Evolutionary conservation across 306 rosid genomes (phyloP).

Genomic region (Astragalus glycyphyllos): DNA sequence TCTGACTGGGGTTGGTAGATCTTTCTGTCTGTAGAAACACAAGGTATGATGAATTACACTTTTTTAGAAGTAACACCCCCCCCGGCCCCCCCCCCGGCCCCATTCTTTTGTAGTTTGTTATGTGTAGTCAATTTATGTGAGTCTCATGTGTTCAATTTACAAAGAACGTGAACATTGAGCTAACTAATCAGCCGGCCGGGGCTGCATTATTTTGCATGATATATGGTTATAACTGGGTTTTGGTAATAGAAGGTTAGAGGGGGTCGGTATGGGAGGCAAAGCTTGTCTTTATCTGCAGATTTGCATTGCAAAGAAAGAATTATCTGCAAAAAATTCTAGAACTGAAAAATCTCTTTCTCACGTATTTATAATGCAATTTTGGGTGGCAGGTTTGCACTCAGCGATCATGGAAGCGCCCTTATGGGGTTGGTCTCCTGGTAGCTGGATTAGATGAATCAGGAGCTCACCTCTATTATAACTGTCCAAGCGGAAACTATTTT

Average conservation of each 20-base stretch:
- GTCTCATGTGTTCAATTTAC: background rate
- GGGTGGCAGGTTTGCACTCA: constrained; percentile 95
- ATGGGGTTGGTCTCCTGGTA: constrained; percentile 95
- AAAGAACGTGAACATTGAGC: background rate
- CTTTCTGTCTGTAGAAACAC: background rate
- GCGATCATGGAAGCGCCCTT: constrained; percentile 99
- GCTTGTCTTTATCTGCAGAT: constrained; percentile 6
- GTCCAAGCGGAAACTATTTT: constrained; percentile 99
- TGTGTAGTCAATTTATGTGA: background rate
- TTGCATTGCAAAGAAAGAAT: constrained; percentile 9
- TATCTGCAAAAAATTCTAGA: constrained; percentile 11
- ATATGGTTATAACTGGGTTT: constrained; percentile 5
- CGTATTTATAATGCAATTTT: constrained; percentile 40
- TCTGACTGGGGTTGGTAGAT: background rate
- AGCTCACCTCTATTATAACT: constrained; percentile 97
- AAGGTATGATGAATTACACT: background rate
- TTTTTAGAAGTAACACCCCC: background rate
- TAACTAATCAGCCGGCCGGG: constrained; percentile 4
- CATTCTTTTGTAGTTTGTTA: background rate
- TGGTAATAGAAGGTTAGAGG: constrained; percentile 13
- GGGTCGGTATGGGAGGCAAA: background rate
- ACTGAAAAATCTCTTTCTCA: constrained; percentile 36
- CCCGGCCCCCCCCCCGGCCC: too few species aligned
- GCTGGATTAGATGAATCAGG: constrained; percentile 97
- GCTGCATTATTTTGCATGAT: constrained; percentile 22